Percentiles rank a stretch among this genome's conserved stretches.
Evolutionary conservation across 148 eudicot species (phyloP).

Genomic region (Mesembryanthemum crystallinum): DNA sequence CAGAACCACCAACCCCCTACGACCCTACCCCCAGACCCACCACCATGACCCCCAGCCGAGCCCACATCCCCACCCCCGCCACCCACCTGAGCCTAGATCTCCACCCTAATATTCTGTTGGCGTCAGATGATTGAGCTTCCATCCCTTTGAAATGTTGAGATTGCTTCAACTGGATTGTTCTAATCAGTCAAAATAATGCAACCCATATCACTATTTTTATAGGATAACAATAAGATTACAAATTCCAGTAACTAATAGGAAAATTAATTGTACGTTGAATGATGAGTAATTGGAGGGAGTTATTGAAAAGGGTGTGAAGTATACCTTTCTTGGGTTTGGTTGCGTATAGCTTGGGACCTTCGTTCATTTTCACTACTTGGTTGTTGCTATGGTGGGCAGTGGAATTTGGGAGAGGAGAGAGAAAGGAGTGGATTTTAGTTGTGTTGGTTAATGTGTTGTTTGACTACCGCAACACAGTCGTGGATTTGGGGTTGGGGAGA

Average conservation of each 20-base stretch:
- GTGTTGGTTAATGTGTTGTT: background rate
- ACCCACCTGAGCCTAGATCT: no score
- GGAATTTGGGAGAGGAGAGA: background rate
- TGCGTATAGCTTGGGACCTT: slow-evolving; percentile 36
- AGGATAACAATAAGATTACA: background rate
- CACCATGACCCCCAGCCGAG: no score
- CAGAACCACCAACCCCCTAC: no score
- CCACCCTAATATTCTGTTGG: no score
- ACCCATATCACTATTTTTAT: background rate
- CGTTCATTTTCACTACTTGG: slow-evolving; percentile 25
- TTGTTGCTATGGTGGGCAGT: background rate
- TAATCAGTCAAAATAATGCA: slow-evolving; percentile 12
- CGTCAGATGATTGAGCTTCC: slow-evolving; percentile 28
- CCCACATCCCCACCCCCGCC: no score
- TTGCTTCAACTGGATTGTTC: slow-evolving; percentile 38
- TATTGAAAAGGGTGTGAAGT: background rate
- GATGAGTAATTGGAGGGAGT: background rate
- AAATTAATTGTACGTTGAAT: background rate
- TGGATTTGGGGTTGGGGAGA: background rate
- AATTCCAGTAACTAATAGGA: slow-evolving; percentile 8
- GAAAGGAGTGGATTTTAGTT: background rate
- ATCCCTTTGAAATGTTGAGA: slow-evolving; percentile 29
- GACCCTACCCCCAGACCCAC: no score
- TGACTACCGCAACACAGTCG: background rate
- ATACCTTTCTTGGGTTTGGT: slow-evolving; percentile 53